A percentile compares a stretch with the other conserved stretches of the same genome.
Conservation (phyloP, 306 rosid species). For the Lagenaria siceraria region DNA sequence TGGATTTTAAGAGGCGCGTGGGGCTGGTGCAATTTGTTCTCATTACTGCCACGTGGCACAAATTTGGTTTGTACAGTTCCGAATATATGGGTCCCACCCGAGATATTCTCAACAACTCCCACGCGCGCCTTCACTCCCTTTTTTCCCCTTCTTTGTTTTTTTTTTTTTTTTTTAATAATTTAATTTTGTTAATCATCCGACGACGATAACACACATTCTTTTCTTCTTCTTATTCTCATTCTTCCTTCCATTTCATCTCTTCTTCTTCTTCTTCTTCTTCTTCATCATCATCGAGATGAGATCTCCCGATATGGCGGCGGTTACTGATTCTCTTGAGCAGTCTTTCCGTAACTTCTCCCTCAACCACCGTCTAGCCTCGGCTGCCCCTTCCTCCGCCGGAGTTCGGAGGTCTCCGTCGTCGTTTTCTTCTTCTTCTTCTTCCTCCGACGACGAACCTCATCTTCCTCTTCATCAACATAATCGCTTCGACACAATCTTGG, state of each 20-base stretch:
- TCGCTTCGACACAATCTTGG: slow-evolving; percentile 34
- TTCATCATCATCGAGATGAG: neutral
- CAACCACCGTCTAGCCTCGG: slow-evolving; percentile 18
- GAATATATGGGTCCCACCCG: neutral
- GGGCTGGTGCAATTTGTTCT: neutral
- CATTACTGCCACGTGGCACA: neutral
- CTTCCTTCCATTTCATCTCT: neutral
- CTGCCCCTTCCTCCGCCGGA: neutral
- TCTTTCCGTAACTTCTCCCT: slow-evolving; percentile 71
- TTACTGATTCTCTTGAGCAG: slow-evolving; percentile 81
- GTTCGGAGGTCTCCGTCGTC: neutral
- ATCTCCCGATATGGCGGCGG: slow-evolving; percentile 14
- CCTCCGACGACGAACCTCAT: neutral
- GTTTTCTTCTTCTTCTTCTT: neutral
- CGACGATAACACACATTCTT: neutral
- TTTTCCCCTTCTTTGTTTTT: neutral
- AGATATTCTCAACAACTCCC: slow-evolving; percentile 9
- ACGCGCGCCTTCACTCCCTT: neutral
- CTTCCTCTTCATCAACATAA: slow-evolving; percentile 16
- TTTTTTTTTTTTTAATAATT: neutral
- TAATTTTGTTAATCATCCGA: neutral
- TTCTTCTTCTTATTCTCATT: neutral
- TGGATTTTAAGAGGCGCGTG: neutral
- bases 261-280: neutral
- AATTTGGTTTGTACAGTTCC: neutral